Evolutionary conservation across 495 filamentous ascomycete species (phyloP), one percentile per base, ranked within the genome.

Genomic region (Aspergillus indologenus): DNA sequence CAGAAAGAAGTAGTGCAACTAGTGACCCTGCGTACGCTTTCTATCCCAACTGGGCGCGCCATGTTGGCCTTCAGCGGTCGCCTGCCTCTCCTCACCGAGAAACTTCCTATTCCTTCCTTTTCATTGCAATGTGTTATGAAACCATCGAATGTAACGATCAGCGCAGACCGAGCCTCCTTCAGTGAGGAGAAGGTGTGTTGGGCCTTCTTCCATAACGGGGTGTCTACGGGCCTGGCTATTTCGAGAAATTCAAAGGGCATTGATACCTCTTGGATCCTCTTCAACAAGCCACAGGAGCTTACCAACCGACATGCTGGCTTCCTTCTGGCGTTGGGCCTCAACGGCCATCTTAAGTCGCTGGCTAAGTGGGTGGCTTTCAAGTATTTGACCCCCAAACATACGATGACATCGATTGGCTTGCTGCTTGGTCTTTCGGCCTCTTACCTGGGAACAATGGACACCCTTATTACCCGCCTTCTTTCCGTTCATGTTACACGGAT

Each of bases 351-450:
- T 34, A 95, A 90, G 69, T 87, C 83, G 9, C 80, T 99, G 18
- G 95, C 95, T 11, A 97, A 96, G 73, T 98, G 95, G 95, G 88
- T 97, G 22, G 92, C 92, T 45, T 98, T 96, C 83, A 98, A 96
- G 74, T 98, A 98, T 61, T 75, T 98, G 26, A 98, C 94, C 0
- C 94, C 94, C 2, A 98, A 98, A 68, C 94, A 98, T 72, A 92
- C 92, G 42, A 98, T 98, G 93, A 97, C 93, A 12, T 97, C 94
- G 7, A 95, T 99, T 59, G 94, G 95, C 11, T 80, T 99, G 19
- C 81, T 99, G 45, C 80, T 99, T 9, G 94, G 94, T 23, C 78
- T 98, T 53, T 91, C 95, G 2, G 95, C 90, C 12, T 96, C 93
- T 9, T 94, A 95, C 68, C 75, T 98, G 48, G 94, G 94, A 8